These are phyloP conservation scores for Apiospora phragmitis DNA, from an alignment of 2,329 filamentous ascomycete species.

Conservation along the genomic window DNA sequence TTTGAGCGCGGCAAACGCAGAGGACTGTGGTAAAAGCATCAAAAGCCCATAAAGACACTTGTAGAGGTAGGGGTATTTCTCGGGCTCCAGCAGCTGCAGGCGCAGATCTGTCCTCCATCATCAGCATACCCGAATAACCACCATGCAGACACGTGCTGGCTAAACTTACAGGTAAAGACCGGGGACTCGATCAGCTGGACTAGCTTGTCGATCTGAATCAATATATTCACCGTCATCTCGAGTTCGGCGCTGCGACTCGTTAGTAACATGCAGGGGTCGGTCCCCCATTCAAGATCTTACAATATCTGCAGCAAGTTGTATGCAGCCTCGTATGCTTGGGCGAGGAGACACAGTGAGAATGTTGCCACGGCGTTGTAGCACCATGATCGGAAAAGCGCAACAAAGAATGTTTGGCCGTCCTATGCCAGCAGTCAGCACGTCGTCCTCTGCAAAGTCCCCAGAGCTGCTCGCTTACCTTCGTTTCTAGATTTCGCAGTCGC, in stretches of 20 bases:
- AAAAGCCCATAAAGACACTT: slow-evolving; percentile 96
- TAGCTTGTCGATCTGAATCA: slow-evolving; percentile 98
- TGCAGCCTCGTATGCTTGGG: slow-evolving; percentile 96
- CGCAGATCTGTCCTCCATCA: slow-evolving; percentile 69
- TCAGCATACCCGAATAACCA: background rate
- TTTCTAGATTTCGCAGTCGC: slow-evolving; percentile 85
- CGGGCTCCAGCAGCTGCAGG: slow-evolving; percentile 91
- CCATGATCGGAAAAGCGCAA: slow-evolving; percentile 93
- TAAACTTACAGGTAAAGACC: slow-evolving; percentile 86
- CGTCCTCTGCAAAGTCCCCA: background rate
- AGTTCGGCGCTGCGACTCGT: slow-evolving; percentile 73
- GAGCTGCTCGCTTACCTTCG: slow-evolving; percentile 54
- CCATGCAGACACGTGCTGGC: slow-evolving; percentile 10
- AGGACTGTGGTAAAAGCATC: slow-evolving; percentile 98
- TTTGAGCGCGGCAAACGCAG: slow-evolving; percentile 93
- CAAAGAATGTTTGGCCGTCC: slow-evolving; percentile 95
- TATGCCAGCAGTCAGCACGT: slow-evolving; percentile 32
- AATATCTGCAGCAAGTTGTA: slow-evolving; percentile 96
- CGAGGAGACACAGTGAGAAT: slow-evolving; percentile 91
- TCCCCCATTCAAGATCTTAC: slow-evolving; percentile 52
- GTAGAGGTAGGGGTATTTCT: slow-evolving; percentile 92
- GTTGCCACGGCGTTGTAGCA: slow-evolving; percentile 98
- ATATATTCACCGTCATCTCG: slow-evolving; percentile 98
- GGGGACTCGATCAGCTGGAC: slow-evolving; percentile 96
- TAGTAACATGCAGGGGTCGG: slow-evolving; percentile 11